Conservation (phyloP, 176 grass and related monocot species). For the Oropetium thomaeum region DNA sequence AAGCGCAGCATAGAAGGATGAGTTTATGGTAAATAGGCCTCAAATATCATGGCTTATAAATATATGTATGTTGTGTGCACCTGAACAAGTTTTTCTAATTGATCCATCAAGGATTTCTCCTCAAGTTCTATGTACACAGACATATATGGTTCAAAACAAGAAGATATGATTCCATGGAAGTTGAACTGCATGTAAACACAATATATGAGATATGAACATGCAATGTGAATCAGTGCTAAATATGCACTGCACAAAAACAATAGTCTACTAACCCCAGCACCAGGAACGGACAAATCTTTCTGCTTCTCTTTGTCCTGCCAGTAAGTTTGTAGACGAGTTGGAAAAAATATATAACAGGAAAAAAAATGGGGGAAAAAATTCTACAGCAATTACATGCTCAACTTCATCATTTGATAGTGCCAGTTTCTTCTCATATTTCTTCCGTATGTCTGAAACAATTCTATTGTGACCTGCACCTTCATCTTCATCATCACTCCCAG, state of each 20-base stretch:
- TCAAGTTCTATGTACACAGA: slow-evolving; percentile 94
- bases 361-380: neutral
- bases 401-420: slow-evolving; percentile 42
- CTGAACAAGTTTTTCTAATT: slow-evolving; percentile 99
- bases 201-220: slow-evolving; percentile 27
- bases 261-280: slow-evolving; percentile 85
- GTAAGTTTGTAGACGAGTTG: slow-evolving; percentile 35
- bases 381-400: slow-evolving; percentile 48
- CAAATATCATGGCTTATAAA: slow-evolving; percentile 10
- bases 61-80: slow-evolving; percentile 37
- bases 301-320: slow-evolving; percentile 85
- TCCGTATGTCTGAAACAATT: slow-evolving; percentile 94
- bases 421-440: slow-evolving; percentile 95
- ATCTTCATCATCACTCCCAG: slow-evolving; percentile 72
- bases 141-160: slow-evolving; percentile 96
- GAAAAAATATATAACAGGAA: neutral
- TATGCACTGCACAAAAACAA: slow-evolving; percentile 21
- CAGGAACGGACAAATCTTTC: slow-evolving; percentile 79
- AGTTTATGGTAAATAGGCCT: slow-evolving; percentile 22
- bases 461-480: slow-evolving; percentile 54
- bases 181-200: slow-evolving; percentile 71
- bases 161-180: slow-evolving; percentile 97
- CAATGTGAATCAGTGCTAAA: slow-evolving; percentile 3
- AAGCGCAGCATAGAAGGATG: slow-evolving; percentile 7
- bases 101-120: slow-evolving; percentile 90